Evolutionary conservation across 345 rosid species (phyloP), one percentile per base, ranked within the genome.

Genomic region (Hibiscus tridactylites): DNA sequence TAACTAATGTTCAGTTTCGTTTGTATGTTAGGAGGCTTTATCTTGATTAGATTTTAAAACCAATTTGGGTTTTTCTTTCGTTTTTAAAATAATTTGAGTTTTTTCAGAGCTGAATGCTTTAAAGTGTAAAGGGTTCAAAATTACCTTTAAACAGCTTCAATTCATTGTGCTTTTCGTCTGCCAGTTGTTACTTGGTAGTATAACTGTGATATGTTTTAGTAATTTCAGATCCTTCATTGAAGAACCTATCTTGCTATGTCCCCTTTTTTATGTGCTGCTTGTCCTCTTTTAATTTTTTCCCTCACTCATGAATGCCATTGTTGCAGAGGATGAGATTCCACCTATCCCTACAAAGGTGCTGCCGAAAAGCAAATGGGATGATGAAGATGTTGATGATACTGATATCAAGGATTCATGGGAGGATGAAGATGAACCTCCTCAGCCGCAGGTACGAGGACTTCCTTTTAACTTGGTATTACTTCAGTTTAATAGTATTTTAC

Each of bases 361-460:
- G 21, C 80, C 85, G 31, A 83, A 79, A 86, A 89, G 73, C 50
- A 78, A 75, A 3, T 95, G 99, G 98, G 95, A 92, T 73, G 99
- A 90, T 73, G 99, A 95, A 71, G 98, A 92, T 75, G 86, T 81
- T 52, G 98, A 95, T 76, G 98, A 90, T 16, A 61, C 78, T 79
- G 97, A 87, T 76, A 83, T 95, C 65, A 95, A 92, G 81, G 99
- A 95, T 37, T 95, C 99, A 11, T 95, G 98, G 99, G 99, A 95
- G 77, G 98, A 92, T 81, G 99, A 95, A 56, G 59, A 54, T 7
- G 93, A 92, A 79, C 88, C 88, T 71, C 80, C 86, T 78, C 83
- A 73, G 79, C 79, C 85, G 77, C 83, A 73, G 78, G 99, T 92
- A 88, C 68, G 85, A 52, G 57, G 57, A 69, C 72, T 47, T 67